These are phyloP conservation scores for Abelmoschus esculentus DNA, from an alignment of 345 rosid genomes.

Conservation along the genomic window DNA sequence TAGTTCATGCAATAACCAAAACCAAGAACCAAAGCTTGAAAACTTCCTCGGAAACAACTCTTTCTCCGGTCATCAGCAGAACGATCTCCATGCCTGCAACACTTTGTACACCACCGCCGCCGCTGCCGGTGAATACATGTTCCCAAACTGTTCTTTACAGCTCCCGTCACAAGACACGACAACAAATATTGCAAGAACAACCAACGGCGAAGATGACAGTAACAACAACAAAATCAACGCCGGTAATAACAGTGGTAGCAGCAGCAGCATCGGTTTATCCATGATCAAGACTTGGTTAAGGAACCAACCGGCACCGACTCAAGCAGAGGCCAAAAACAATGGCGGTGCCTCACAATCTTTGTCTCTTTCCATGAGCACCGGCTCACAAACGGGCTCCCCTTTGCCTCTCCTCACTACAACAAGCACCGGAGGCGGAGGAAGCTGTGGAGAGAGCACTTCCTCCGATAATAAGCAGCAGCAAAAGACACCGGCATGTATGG, in stretches of 20 bases:
- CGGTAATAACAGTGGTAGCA: neutral
- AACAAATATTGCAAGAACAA: neutral
- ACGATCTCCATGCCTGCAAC: slow-evolving; percentile 19
- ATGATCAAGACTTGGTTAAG: slow-evolving; percentile 78
- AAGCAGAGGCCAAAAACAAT: slow-evolving; percentile 22
- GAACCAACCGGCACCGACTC: slow-evolving; percentile 48
- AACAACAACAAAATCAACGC: neutral
- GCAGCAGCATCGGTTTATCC: slow-evolving; percentile 50
- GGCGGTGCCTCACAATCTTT: slow-evolving; percentile 40
- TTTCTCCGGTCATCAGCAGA: slow-evolving; percentile 30
- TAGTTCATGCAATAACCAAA: slow-evolving; percentile 30
- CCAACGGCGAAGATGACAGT: slow-evolving; percentile 11
- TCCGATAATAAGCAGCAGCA: slow-evolving; percentile 25
- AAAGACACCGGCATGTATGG: slow-evolving; percentile 3
- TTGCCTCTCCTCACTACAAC: slow-evolving; percentile 18
- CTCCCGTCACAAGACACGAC: slow-evolving; percentile 14
- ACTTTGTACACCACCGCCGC: too few relatives aligned
- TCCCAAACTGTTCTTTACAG: neutral
- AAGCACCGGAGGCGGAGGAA: slow-evolving; percentile 11
- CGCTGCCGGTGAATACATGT: slow-evolving; percentile 6
- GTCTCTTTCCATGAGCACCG: slow-evolving; percentile 50
- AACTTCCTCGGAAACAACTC: slow-evolving; percentile 62
- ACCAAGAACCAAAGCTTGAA: slow-evolving; percentile 54
- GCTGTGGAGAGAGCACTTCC: slow-evolving; percentile 27
- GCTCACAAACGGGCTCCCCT: slow-evolving; percentile 32